phyloP scores from a whole-genome alignment of 345 rosid genomes.

The Gossypioides kirkii region DNA sequence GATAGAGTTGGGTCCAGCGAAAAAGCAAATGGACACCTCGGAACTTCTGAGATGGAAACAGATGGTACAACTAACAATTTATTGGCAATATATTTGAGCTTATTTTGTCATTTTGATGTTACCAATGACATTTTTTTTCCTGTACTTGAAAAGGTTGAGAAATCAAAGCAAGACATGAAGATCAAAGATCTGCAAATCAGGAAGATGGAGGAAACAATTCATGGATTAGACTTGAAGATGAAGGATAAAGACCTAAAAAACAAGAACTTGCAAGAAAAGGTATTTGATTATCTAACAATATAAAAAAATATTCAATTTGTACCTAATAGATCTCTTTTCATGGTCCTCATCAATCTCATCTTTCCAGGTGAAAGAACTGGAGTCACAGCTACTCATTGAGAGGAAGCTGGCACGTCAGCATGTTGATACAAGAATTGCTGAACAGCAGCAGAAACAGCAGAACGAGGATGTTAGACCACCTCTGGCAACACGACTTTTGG shows the following conservation, averaged over 20 bases:
- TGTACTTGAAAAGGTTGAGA: slow-evolving; percentile 49
- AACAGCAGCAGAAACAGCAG: slow-evolving; percentile 51
- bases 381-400: slow-evolving; percentile 80
- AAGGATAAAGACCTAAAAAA: slow-evolving; percentile 74
- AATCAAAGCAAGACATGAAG: slow-evolving; percentile 77
- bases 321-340: background rate
- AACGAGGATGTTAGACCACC: slow-evolving; percentile 35
- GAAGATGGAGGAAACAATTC: slow-evolving; percentile 79
- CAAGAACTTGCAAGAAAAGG: slow-evolving; percentile 85
- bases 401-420: slow-evolving; percentile 96
- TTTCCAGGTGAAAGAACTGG: slow-evolving; percentile 78
- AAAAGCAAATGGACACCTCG: slow-evolving; percentile 70
- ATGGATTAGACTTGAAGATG: slow-evolving; percentile 60
- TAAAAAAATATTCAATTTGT: background rate
- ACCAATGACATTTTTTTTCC: background rate
- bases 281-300: slow-evolving; percentile 16
- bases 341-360: background rate
- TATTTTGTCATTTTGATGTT: background rate
- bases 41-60: slow-evolving; percentile 83
- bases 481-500: slow-evolving; percentile 41
- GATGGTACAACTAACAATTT: slow-evolving; percentile 40
- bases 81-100: background rate
- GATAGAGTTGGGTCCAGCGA: slow-evolving; percentile 91
- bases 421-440: slow-evolving; percentile 82
- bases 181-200: slow-evolving; percentile 75